Base-by-base conservation (phyloP, 306 rosid species). In the Rubus parviflorus region DNA sequence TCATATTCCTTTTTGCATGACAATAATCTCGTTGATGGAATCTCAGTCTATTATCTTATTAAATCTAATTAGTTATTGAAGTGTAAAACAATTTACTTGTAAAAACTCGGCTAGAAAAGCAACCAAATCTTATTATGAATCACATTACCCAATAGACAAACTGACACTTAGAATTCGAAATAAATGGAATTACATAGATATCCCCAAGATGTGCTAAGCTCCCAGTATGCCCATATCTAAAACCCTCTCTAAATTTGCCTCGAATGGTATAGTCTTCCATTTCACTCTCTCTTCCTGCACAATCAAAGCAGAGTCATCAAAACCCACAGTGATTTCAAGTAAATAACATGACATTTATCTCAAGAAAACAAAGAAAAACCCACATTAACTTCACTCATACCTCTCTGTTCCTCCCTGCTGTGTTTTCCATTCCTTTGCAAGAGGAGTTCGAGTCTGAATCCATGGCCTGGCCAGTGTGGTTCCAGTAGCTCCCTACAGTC, bases 401-500 rank as follows among this genome's bases (percentile, higher is more conserved):
- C 87, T 72, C 78, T 80, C 4, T 64, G 65, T 13, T 48, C 65
- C 14, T 80, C 76, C 71, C 70, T 19, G 56, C 45, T 15, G 76
- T 20, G 40, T 76, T 65, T 9, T 77, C n/a, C 72, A 53, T 46
- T 72, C 76, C 81, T 23, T 20, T 25, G 25, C 75, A 35, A 30
- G 83, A 75, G 60, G 82, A 78, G 77, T 80, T 78, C 4, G 80
- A 80, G 41, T 75, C 78, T 11, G 85, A 85, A 81, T 84, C 81
- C 74, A 45, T 72, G 80, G 23, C 51, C 83, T 86, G 91, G n/a
- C 82, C 84, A 9, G 89, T 85, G 52, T 80, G 90, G 81, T 68
- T 88, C 97, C 95, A 91, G 73, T 87, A 94, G 82, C 97, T 91
- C 70, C 97, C 94, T 66, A 95, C 93, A 38, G 92, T 85, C 4